Conservation (phyloP, 1,139 yeast genomes). For the Torulaspora pretoriensis region DNA sequence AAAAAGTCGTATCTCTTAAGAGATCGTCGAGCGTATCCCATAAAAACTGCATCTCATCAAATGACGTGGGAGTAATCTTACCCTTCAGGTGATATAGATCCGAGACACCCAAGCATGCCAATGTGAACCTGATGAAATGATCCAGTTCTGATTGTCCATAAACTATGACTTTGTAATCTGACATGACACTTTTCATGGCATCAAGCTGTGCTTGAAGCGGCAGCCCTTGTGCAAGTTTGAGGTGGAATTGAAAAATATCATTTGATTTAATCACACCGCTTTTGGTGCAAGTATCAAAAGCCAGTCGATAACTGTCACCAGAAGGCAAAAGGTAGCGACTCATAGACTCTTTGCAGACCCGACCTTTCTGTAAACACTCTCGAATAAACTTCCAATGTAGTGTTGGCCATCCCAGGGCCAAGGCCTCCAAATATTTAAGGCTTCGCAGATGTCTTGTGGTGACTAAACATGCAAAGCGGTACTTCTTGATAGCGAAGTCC, state of each 20-base stretch:
- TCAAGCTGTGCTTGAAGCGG: slow-evolving; percentile 19
- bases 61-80: slow-evolving; percentile 11
- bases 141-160: slow-evolving; percentile 30
- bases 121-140: slow-evolving; percentile 27
- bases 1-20: not conserved
- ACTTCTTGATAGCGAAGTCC: slow-evolving; percentile 12
- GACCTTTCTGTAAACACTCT: slow-evolving; percentile 45
- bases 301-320: slow-evolving; percentile 45
- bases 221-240: slow-evolving; percentile 33
- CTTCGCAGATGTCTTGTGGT: slow-evolving; percentile 59
- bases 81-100: slow-evolving; percentile 14
- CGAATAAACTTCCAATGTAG: slow-evolving; percentile 56
- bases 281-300: slow-evolving; percentile 18
- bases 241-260: slow-evolving; percentile 35
- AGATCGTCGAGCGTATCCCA: slow-evolving; percentile 4
- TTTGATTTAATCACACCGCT: slow-evolving; percentile 28
- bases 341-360: slow-evolving; percentile 35
- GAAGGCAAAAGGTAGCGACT: slow-evolving; percentile 61
- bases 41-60: slow-evolving; percentile 4
- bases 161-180: slow-evolving; percentile 22
- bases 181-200: slow-evolving; percentile 15
- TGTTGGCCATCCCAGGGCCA: slow-evolving; percentile 91
- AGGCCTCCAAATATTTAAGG: slow-evolving; percentile 72
- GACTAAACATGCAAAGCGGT: slow-evolving; percentile 60
- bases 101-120: slow-evolving; percentile 26